Evolutionary conservation across 495 filamentous ascomycete species (phyloP).

Genomic region (Penicillium coffeae): DNA sequence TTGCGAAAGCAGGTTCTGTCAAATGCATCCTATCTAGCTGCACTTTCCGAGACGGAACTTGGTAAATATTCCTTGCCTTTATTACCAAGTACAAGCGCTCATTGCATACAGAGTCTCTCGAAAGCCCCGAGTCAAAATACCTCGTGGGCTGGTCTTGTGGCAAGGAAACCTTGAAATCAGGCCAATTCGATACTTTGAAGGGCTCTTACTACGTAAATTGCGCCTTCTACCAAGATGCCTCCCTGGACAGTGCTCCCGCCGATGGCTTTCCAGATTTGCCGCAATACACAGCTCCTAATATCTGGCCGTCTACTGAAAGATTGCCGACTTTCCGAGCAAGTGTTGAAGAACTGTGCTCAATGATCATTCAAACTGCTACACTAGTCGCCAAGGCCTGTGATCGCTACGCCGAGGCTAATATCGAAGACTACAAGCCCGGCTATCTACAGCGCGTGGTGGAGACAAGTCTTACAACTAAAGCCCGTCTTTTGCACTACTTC

Average conservation of each 20-base stretch:
- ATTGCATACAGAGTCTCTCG: constrained; percentile 38
- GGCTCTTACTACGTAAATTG: constrained; percentile 97
- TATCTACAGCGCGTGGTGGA: constrained; percentile 86
- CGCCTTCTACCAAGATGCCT: constrained; percentile 76
- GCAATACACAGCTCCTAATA: constrained; percentile 69
- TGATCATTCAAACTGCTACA: constrained; percentile 86
- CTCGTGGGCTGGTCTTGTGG: constrained; percentile 75
- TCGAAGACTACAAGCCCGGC: constrained; percentile 65
- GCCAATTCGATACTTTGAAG: constrained; percentile 87
- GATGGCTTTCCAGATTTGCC: constrained; percentile 56
- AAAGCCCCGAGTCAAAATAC: constrained; percentile 50
- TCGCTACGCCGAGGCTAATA: constrained; percentile 71
- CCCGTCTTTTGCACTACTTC: constrained; percentile 90
- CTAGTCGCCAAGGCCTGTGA: constrained; percentile 88
- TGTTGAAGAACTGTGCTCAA: constrained; percentile 69
- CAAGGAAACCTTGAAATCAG: constrained; percentile 89
- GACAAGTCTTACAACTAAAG: constrained; percentile 84
- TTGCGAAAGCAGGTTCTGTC: constrained; percentile 74
- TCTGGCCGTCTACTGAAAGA: constrained; percentile 69
- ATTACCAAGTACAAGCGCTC: neutral
- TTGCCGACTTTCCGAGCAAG: constrained; percentile 70
- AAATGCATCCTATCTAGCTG: constrained; percentile 84
- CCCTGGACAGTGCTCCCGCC: constrained; percentile 55
- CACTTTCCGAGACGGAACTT: constrained; percentile 68
- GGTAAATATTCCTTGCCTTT: constrained; percentile 45